These are phyloP conservation scores for Ceratocystis eucalypticola DNA, from an alignment of 2,329 filamentous ascomycete species.

Conservation along the genomic window DNA sequence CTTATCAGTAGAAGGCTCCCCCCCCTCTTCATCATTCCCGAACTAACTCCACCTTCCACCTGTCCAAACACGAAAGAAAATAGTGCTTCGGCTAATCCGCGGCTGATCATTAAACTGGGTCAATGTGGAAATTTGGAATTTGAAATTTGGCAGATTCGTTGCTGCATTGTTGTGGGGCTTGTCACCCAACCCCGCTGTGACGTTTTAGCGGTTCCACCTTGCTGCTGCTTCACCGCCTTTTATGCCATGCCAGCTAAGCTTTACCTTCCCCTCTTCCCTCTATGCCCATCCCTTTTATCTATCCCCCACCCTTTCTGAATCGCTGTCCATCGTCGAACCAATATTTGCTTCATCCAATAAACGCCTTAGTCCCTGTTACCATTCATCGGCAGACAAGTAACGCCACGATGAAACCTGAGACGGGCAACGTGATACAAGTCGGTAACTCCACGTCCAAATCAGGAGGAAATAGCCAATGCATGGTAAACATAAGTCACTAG, in stretches of 20 bases:
- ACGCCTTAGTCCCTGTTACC: background rate
- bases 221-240: slow-evolving; percentile 11
- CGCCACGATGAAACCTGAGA: background rate
- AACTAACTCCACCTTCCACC: background rate
- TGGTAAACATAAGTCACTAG: background rate
- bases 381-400: background rate
- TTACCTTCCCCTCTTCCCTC: background rate
- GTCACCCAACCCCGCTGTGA: slow-evolving; percentile 12
- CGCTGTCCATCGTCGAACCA: background rate
- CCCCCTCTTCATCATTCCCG: background rate
- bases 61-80: background rate
- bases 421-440: background rate
- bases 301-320: too few species aligned
- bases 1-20: background rate
- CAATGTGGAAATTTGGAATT: too few species aligned
- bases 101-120: background rate
- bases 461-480: background rate
- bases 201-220: slow-evolving; percentile 6
- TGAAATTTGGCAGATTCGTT: background rate
- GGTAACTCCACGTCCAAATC: background rate
- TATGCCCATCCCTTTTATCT: too few species aligned
- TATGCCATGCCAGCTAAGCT: background rate
- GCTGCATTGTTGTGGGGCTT: background rate
- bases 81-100: background rate
- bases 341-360: background rate